Base-by-base conservation (phyloP, 2,329 filamentous ascomycete genomes). In the Paecilomyces variotii region DNA sequence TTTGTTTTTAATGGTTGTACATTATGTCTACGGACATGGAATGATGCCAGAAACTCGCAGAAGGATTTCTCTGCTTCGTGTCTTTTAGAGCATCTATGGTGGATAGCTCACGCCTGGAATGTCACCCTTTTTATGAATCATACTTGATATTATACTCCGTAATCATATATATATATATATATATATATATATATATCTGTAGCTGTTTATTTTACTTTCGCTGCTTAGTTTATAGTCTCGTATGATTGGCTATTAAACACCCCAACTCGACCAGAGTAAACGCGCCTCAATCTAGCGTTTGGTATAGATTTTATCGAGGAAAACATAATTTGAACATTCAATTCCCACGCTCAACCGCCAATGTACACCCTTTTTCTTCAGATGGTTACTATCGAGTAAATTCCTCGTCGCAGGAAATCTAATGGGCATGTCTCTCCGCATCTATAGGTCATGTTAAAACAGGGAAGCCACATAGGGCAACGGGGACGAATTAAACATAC, bases 1-100 rank as follows among this genome's bases (percentile, higher is more conserved):
- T 80, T 78, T 76, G 75, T 72, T 76, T 76, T 79, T 77, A 74
- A 78, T 76, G 79, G 80, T 79, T 84, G 82, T 84, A 84, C 78
- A 84, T 83, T 84, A 83, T 79, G 79, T 80, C 80, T 76, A 78
- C 76, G 76, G 77, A 67, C 78, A 80, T 81, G 77, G 75, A 73
- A 74, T 72, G 74, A 75, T 74, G 74, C 72, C 68, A 70, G 68
- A 66, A 71, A 69, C 63, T 69, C 59, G 62, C 68, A 69, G 65
- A 67, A 68, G 66, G 67, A 57, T 60, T 55, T 61, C 59, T 59
- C 57, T 55, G 53, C 25, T 55, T 61, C 59, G 55, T 34, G 57
- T 49, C n/a, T 56, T 51, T 34, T 54, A 59, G n/a, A 54, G 35
- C 12, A 52, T 59, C 53, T 54, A 56, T 56, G 35, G 53, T 58